These are phyloP conservation scores for Caloboletus firmus DNA, from an alignment of 1,284 basidiomycete species.

Conservation along the genomic window DNA sequence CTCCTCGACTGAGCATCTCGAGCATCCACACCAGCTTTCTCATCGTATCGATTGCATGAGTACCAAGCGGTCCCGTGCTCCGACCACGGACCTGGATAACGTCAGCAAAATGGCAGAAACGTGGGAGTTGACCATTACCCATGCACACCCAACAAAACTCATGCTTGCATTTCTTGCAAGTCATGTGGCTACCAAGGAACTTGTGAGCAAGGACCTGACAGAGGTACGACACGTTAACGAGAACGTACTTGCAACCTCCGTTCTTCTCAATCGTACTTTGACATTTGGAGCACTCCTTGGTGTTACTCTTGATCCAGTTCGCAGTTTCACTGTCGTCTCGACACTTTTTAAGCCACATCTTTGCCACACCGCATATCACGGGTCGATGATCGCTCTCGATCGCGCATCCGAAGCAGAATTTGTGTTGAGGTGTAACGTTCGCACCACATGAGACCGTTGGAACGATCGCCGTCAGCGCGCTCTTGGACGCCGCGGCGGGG, in stretches of 20 bases:
- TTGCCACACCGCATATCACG: constrained; percentile 85
- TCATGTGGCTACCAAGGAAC: constrained; percentile 80
- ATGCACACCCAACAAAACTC: constrained; percentile 85
- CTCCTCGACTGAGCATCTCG: constrained; percentile 88
- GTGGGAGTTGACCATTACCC: constrained; percentile 43
- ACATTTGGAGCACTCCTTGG: constrained; percentile 96
- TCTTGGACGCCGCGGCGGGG: constrained; percentile 68
- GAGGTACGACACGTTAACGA: background rate
- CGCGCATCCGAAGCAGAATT: constrained; percentile 90
- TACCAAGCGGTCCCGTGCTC: constrained; percentile 98
- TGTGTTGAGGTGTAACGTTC: constrained; percentile 50
- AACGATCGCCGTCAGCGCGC: constrained; percentile 77
- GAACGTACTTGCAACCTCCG: constrained; percentile 95
- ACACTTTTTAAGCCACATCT: constrained; percentile 97
- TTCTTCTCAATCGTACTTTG: constrained; percentile 99
- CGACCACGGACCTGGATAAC: constrained; percentile 78
- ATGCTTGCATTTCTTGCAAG: constrained; percentile 98
- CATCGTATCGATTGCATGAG: constrained; percentile 96
- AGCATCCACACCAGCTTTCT: constrained; percentile 86
- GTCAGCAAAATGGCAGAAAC: background rate
- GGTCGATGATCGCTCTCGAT: constrained; percentile 89
- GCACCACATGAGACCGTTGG: constrained; percentile 87
- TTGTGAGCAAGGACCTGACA: constrained; percentile 1
- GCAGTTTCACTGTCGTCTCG: constrained; percentile 97
- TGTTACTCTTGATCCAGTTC: constrained; percentile 99